These are phyloP conservation scores for Rhypophila decipiens DNA, from an alignment of 495 filamentous ascomycete genomes.

Conservation along the genomic window DNA sequence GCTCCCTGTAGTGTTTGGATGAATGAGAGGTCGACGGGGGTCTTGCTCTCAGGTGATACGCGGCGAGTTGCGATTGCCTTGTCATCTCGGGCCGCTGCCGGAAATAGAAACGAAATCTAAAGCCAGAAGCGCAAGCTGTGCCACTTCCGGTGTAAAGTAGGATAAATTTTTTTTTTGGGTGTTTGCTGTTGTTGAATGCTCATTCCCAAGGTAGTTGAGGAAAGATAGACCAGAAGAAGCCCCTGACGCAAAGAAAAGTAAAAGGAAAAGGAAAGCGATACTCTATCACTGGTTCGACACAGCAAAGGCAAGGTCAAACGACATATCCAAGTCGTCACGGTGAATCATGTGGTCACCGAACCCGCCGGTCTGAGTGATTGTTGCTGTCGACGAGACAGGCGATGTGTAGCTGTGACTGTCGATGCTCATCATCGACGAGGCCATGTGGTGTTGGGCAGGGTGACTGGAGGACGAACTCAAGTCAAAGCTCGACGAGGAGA, in stretches of 20 bases:
- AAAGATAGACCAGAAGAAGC: neutral
- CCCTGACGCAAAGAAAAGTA: constrained; percentile 8
- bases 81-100: no score
- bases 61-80: no score
- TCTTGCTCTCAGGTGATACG: neutral
- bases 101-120: no score
- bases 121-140: no score
- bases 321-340: constrained; percentile 15
- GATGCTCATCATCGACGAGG: constrained; percentile 20
- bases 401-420: constrained; percentile 30
- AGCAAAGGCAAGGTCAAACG: constrained; percentile 25
- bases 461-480: constrained; percentile 9
- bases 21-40: neutral
- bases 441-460: constrained; percentile 11
- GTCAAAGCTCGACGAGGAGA: constrained; percentile 34
- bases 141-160: neutral
- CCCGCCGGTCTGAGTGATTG: constrained; percentile 27
- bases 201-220: neutral
- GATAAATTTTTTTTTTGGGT: neutral
- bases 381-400: constrained; percentile 33
- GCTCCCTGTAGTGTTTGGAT: neutral
- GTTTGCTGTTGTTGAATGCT: neutral
- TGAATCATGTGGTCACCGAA: constrained; percentile 16
- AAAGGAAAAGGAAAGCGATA: neutral
- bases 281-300: constrained; percentile 3